phyloP scores from a whole-genome alignment of 2,329 filamentous ascomycete genomes.

The Septoria linicola region DNA sequence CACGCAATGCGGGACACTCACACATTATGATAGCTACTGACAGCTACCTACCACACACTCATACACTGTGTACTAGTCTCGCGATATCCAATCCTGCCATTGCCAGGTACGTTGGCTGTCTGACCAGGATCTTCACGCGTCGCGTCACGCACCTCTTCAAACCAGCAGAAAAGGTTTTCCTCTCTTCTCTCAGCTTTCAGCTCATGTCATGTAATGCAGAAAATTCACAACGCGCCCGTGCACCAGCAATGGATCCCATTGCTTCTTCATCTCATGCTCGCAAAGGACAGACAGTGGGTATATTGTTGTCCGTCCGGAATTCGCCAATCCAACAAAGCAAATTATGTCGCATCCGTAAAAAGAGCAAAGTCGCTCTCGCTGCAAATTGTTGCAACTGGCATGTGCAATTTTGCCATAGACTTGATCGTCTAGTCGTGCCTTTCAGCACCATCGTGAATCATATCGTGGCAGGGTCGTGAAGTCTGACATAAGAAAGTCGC shows the following conservation, averaged over 20 bases:
- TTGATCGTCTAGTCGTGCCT: background rate
- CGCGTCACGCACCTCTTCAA: constrained; percentile 6
- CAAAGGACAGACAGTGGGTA: constrained; percentile 11
- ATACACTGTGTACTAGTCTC: constrained; percentile 2
- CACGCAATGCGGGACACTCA: background rate
- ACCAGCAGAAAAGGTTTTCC: constrained; percentile 1
- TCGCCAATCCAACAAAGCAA: constrained; percentile 8
- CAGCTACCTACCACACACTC: constrained; percentile 3
- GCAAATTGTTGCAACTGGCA: constrained; percentile 14
- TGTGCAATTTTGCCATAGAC: background rate
- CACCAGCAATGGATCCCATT: background rate
- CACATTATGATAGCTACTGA: constrained; percentile 11
- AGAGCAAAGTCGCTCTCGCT: constrained; percentile 10
- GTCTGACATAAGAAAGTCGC: constrained; percentile 9
- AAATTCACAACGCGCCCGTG: background rate
- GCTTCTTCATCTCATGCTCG: background rate
- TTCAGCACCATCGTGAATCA: constrained; percentile 14
- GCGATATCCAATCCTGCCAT: background rate
- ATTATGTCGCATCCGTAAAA: background rate
- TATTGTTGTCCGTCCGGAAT: constrained; percentile 2
- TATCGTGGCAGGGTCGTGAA: constrained; percentile 18
- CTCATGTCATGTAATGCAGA: background rate
- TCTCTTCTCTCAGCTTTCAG: background rate
- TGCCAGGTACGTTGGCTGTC: constrained; percentile 1
- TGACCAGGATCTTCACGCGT: background rate